Percentiles rank a stretch among this genome's conserved stretches.
Conservation (phyloP, 1,139 yeast genomes). For the Geotrichum europaeum region DNA sequence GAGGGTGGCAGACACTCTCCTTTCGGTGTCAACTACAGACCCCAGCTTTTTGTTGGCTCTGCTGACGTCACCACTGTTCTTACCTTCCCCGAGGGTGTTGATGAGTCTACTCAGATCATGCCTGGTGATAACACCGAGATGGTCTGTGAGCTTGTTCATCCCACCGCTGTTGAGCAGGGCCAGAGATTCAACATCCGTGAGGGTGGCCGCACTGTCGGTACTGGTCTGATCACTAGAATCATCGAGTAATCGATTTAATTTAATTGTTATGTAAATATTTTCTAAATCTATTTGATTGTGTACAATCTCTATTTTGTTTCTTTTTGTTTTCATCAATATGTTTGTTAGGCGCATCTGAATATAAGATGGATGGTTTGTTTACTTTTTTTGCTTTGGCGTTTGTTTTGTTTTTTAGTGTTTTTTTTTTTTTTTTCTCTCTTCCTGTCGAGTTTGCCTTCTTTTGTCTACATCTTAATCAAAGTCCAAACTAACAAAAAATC, state of each 20-base stretch:
- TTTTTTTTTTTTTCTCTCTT: background rate
- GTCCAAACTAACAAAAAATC: background rate
- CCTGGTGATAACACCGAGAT: constrained; percentile 99
- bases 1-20: constrained; percentile 99
- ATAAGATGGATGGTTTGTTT: background rate
- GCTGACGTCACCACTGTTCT: constrained; percentile 91
- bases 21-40: constrained; percentile 95
- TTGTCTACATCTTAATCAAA: background rate
- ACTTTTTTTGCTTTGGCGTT: background rate
- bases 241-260: constrained; percentile 46
- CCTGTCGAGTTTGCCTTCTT: background rate
- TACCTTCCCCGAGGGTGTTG: constrained; percentile 86
- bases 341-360: background rate
- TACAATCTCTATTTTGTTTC: background rate
- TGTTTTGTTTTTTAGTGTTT: background rate
- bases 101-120: constrained; percentile 81
- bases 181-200: constrained; percentile 99
- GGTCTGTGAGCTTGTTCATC: constrained; percentile 85
- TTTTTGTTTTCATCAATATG: background rate
- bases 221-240: constrained; percentile 95
- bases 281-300: background rate
- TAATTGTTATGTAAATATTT: constrained; percentile 3
- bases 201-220: constrained; percentile 99
- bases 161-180: constrained; percentile 92
- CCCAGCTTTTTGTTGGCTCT: constrained; percentile 94